phyloP scores from a whole-genome alignment of 768 basidiomycete genomes.

The Butyriboletus loyo region DNA sequence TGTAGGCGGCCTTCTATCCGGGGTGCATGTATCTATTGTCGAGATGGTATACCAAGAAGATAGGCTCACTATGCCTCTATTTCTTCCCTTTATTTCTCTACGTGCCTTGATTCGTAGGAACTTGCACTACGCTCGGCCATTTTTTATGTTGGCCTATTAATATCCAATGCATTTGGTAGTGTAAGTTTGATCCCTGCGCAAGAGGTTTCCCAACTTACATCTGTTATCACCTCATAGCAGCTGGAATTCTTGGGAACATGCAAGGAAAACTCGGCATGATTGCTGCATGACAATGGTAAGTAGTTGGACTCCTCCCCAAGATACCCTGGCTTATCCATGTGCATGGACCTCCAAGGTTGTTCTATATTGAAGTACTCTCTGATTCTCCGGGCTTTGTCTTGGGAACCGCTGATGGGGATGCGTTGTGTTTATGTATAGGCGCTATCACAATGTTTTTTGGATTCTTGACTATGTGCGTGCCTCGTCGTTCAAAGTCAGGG shows the following conservation, averaged over 20 bases:
- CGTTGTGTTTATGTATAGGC: conserved; percentile 34
- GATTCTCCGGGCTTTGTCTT: background rate
- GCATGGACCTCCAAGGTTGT: conserved; percentile 44
- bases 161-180: conserved; percentile 66
- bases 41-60: conserved; percentile 52
- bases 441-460: conserved; percentile 61
- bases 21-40: conserved; percentile 48
- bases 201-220: background rate
- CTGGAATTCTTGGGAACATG: conserved; percentile 70
- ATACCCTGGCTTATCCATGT: background rate
- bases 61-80: background rate
- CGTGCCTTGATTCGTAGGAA: conserved; percentile 38
- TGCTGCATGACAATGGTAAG: conserved; percentile 67
- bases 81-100: background rate
- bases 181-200: conserved; percentile 34
- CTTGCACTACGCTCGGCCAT: conserved; percentile 63
- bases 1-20: conserved; percentile 61
- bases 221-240: conserved; percentile 55
- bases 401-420: background rate
- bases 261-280: conserved; percentile 65
- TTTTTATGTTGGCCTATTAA: conserved; percentile 55
- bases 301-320: background rate
- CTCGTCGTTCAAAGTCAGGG: background rate
- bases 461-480: conserved; percentile 45
- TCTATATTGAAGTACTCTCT: conserved; percentile 57